Conservation (phyloP, 2,329 filamentous ascomycete genomes). For the Monilinia polystroma region DNA sequence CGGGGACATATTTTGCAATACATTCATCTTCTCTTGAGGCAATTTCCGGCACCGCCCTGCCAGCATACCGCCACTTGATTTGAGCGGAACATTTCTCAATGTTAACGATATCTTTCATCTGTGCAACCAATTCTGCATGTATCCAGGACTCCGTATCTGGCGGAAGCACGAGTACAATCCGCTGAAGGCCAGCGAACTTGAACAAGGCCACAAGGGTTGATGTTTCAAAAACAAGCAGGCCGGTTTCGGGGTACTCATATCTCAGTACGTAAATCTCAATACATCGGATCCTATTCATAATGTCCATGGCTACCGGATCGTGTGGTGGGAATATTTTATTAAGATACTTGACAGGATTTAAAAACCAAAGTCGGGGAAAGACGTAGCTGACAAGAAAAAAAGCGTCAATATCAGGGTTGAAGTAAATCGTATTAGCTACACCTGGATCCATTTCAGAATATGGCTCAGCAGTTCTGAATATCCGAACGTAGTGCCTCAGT, state of each 20-base stretch:
- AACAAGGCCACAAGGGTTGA: background rate
- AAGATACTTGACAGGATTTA: background rate
- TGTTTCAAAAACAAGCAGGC: background rate
- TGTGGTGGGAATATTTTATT: background rate
- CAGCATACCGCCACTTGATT: background rate
- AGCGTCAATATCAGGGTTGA: background rate
- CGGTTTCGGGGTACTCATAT: background rate
- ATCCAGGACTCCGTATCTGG: background rate
- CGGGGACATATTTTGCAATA: background rate
- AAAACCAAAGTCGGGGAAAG: background rate
- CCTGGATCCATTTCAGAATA: background rate
- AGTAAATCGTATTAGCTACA: background rate
- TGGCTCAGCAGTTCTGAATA: background rate
- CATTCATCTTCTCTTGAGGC: background rate
- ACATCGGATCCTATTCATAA: background rate
- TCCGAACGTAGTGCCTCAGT: background rate
- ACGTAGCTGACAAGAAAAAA: background rate
- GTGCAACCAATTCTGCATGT: background rate
- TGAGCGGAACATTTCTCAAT: background rate
- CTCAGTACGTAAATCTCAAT: background rate
- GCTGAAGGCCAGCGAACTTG: background rate
- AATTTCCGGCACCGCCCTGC: background rate
- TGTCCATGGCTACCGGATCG: background rate
- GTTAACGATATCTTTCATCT: background rate
- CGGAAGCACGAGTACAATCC: background rate